Conservation (phyloP, 1,139 yeast genomes). For the Groenewaldozyma auringiensis region DNA sequence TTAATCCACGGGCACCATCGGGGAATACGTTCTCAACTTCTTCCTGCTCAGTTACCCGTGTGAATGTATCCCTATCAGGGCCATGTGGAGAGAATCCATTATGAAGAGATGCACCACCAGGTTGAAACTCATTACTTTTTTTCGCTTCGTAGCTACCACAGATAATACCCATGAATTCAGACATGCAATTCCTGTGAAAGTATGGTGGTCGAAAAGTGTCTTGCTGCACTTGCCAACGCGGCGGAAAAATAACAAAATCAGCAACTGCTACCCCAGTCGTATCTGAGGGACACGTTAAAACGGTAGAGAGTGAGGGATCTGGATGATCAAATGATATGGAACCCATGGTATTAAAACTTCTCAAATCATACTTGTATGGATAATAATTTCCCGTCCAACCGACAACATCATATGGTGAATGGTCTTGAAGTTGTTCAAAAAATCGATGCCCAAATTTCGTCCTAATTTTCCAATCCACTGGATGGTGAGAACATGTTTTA, state of each 20-base stretch:
- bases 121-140: constrained; percentile 26
- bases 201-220: constrained; percentile 29
- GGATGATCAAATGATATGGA: constrained; percentile 28
- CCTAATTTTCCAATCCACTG: constrained; percentile 11
- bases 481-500: neutral
- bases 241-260: constrained; percentile 29
- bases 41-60: constrained; percentile 19
- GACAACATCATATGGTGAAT: constrained; percentile 27
- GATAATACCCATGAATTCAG: constrained; percentile 30
- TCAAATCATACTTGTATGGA: constrained; percentile 28
- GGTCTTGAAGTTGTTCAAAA: constrained; percentile 20
- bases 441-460: constrained; percentile 23
- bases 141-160: constrained; percentile 26
- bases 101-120: constrained; percentile 29
- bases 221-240: constrained; percentile 28
- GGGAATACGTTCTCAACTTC: neutral
- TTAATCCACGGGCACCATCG: constrained; percentile 13
- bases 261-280: constrained; percentile 27
- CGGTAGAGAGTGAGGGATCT: constrained; percentile 27
- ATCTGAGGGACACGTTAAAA: constrained; percentile 25
- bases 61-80: constrained; percentile 23
- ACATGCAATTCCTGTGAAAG: constrained; percentile 27
- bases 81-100: constrained; percentile 29
- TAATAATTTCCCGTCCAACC: constrained; percentile 29
- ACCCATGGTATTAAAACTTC: constrained; percentile 24